Conservation (phyloP, 2,329 filamentous ascomycete genomes). For the Stagonosporopsis rhizophila region DNA sequence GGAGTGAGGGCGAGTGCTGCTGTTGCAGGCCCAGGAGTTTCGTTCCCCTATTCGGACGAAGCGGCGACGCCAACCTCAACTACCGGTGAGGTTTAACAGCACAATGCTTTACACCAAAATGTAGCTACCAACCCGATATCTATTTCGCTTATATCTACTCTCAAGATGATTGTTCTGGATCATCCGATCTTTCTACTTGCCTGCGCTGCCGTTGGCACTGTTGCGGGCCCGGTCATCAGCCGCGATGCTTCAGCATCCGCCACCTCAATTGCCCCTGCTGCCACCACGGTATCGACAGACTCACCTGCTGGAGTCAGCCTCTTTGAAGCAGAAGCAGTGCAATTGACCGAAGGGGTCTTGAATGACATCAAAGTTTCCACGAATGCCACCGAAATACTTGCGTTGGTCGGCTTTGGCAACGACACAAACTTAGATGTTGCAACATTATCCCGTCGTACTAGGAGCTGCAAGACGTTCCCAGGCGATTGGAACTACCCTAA, state of each 20-base stretch:
- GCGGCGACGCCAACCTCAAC: neutral
- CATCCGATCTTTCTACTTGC: slow-evolving; percentile 7
- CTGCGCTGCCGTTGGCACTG: slow-evolving; percentile 1
- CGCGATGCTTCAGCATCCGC: neutral
- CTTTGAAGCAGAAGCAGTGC: slow-evolving; percentile 21
- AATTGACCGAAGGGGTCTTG: slow-evolving; percentile 23
- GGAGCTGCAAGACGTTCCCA: slow-evolving; percentile 31
- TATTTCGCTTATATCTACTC: neutral
- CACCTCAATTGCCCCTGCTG: slow-evolving; percentile 15
- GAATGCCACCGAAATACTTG: slow-evolving; percentile 6
- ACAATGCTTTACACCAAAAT: neutral
- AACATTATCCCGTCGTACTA: slow-evolving; percentile 1
- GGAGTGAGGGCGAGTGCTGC: neutral
- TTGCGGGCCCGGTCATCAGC: slow-evolving; percentile 10
- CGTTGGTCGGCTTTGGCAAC: slow-evolving; percentile 42
- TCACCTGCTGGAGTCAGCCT: slow-evolving; percentile 19
- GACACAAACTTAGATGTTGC: neutral
- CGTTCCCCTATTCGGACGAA: neutral
- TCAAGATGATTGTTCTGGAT: slow-evolving; percentile 11
- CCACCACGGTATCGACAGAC: slow-evolving; percentile 13
- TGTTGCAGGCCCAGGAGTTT: neutral
- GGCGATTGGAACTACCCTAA: slow-evolving; percentile 30
- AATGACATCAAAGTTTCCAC: slow-evolving; percentile 1
- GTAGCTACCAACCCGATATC: neutral
- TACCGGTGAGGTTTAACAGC: neutral